phyloP scores from a whole-genome alignment of 306 rosid species.

The Inga oerstediana region DNA sequence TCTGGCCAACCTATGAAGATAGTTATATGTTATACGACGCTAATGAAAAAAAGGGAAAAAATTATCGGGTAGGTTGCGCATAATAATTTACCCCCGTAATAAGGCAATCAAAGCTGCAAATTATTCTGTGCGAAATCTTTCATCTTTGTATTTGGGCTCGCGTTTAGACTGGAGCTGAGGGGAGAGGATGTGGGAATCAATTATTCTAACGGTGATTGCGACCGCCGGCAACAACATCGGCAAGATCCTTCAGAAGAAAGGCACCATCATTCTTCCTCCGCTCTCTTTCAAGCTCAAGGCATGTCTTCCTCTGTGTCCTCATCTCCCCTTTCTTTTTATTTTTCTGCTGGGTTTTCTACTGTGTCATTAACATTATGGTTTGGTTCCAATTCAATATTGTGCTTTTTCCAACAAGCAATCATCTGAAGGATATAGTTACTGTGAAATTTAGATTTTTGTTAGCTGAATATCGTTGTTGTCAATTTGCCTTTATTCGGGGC shows the following conservation, averaged over 20 bases:
- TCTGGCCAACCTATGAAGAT: too few relatives aligned
- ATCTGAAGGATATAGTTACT: constrained; percentile 26
- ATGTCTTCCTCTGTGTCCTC: neutral
- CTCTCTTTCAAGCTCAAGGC: constrained; percentile 91
- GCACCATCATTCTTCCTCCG: constrained; percentile 95
- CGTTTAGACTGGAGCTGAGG: neutral
- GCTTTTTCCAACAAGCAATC: neutral
- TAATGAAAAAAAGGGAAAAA: neutral
- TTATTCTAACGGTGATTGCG: constrained; percentile 81
- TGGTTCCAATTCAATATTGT: constrained; percentile 15
- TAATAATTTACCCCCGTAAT: neutral
- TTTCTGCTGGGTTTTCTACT: neutral
- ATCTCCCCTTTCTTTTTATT: neutral
- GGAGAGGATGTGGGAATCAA: constrained; percentile 83
- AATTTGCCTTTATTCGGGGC: constrained; percentile 11
- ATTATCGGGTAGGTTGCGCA: neutral
- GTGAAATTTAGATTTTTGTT: constrained; percentile 2
- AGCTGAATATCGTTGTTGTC: neutral
- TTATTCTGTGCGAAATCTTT: neutral
- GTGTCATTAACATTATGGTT: neutral
- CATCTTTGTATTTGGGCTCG: neutral
- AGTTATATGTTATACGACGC: neutral
- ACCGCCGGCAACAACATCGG: constrained; percentile 99
- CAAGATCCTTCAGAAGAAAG: constrained; percentile 91
- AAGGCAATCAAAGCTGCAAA: neutral